These are phyloP conservation scores for Phytophthora boehmeriae DNA, from an alignment of 352 stramenopile species.

Conservation along the genomic window DNA sequence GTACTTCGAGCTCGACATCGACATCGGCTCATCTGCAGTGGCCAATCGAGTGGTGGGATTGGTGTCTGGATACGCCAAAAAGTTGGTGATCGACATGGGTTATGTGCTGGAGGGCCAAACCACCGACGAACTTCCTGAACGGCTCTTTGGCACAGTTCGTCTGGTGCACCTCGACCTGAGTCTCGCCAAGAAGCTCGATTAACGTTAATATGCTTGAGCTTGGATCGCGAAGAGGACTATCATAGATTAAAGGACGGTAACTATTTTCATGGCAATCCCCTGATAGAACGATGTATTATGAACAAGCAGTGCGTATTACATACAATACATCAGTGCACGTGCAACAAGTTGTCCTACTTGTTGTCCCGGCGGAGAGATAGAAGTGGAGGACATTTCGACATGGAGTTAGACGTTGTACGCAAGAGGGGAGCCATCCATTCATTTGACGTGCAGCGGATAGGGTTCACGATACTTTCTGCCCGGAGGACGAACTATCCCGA, in stretches of 20 bases:
- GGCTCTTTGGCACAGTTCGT: slow-evolving; percentile 66
- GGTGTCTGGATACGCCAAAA: slow-evolving; percentile 77
- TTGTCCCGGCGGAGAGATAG: no score
- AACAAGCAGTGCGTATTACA: no score
- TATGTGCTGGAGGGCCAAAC: slow-evolving; percentile 75
- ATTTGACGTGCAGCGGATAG: no score
- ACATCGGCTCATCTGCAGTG: slow-evolving; percentile 75
- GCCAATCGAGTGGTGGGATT: slow-evolving; percentile 78
- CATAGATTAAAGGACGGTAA: slow-evolving; percentile 18
- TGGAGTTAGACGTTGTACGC: no score
- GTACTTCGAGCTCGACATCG: slow-evolving; percentile 82
- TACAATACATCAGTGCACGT: slow-evolving; percentile 23
- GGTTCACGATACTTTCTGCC: no score
- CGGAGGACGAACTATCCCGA: no score
- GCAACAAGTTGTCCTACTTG: no score
- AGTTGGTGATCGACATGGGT: slow-evolving; percentile 85
- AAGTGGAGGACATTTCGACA: no score
- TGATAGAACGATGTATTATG: slow-evolving; percentile 25
- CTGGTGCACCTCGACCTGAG: slow-evolving; percentile 74
- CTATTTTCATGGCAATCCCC: background rate
- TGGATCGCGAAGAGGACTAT: slow-evolving; percentile 20
- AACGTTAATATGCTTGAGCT: slow-evolving; percentile 4
- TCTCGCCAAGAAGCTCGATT: slow-evolving; percentile 41
- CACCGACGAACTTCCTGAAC: slow-evolving; percentile 68
- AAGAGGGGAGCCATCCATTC: no score